Evolutionary conservation across 805 yeast genomes (phyloP), one percentile per base, ranked within the genome.

Genomic region (Priceomyces fermenticarens): DNA sequence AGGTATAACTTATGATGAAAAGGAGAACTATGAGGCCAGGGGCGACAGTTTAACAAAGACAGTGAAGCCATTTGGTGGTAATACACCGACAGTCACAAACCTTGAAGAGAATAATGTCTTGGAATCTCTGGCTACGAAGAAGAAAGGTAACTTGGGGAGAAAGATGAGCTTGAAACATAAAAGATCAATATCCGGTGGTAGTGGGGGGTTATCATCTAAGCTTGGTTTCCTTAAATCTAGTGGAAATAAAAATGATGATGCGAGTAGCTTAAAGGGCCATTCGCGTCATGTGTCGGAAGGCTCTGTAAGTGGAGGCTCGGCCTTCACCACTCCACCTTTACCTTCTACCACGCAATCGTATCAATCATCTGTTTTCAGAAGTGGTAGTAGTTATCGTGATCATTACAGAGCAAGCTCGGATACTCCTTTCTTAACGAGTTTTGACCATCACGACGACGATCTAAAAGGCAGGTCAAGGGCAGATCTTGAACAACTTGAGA

Each of bases 351-450:
- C 60, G n/a, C 61, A 65, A n/a, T 33, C 48, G 14, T 48, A 38
- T 13, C 37, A 35, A 17, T 23, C 37, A 5, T 27, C 42, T 23
- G 35, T 32, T 10, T 39, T 39, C 33, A 32, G 30, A 15, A 34
- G 32, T 8, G 31, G 30, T 27, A 13, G 44, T 11, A 41, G 43
- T 36, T 43, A 47, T 11, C 46, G 56, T 26, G 51, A 51, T 12
- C 80, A 75, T 48, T 40, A 50, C 4, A 60, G 80, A 44, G 65
- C 77, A 1, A 56, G 67, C 1, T 72, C 78, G 2, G 80, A 74
- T 40, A 65, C 77, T 9, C 58, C 59, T 10, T 59, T 57, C 40
- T 32, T 56, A 20, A 46, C 55, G 10, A 45, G 44, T 25, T 42
- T 42, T 16, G 59, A 60, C n/a, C 39, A 42, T 14, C 39, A 36